Base-by-base conservation (phyloP, 352 stramenopile species). In the Phytophthora tentaculata region DNA sequence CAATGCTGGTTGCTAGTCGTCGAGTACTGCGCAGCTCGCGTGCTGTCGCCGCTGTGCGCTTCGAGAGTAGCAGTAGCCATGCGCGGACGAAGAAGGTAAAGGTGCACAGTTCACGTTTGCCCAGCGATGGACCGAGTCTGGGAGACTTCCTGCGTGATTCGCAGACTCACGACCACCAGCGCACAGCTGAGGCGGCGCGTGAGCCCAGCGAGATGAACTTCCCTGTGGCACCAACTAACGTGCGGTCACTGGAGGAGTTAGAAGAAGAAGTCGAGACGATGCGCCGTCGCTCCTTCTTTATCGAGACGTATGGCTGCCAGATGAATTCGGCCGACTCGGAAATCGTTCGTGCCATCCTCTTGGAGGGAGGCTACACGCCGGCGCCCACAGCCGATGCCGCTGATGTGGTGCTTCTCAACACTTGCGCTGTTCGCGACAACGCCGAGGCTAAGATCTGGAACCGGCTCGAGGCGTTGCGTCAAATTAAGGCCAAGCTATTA, bases 311-410 rank as follows among this genome's bases (percentile, higher is more conserved):
- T 81, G 97, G 98, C 9, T 99, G 98, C 86, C 97, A 99, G 86
- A 99, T 99, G 97, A 99, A 99, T 81, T 96, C 98, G 52, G 96
- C 93, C 61, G 98, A 99, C 82, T 98, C 91, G 54, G 97, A 99
- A 72, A 99, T 99, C 78, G 97, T 99, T 45, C 87, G 91, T 17
- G 86, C 92, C 32, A 95, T 99, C 37, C 79, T 99, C 24, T 66
- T 98, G 41, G 77, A 90, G 58, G 47, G 79, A 37, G 77, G 70
- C 28, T 96, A 91, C 76, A 63, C 86, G 12, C 70, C 92, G 28
- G 85, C 88, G 5, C 16, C 63, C 17, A 69, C 82, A 5, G 80
- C 88, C 52, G 84, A 95, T 10, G 75, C 88, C 13, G 96, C 97
- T 32, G 93, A 99, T 70, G 82, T 99, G 5, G 86, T 99, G 9